A percentile compares a stretch with the other conserved stretches of the same genome.
Evolutionary conservation across 768 basidiomycete species (phyloP).

Genomic region (Mycena vulgaris): DNA sequence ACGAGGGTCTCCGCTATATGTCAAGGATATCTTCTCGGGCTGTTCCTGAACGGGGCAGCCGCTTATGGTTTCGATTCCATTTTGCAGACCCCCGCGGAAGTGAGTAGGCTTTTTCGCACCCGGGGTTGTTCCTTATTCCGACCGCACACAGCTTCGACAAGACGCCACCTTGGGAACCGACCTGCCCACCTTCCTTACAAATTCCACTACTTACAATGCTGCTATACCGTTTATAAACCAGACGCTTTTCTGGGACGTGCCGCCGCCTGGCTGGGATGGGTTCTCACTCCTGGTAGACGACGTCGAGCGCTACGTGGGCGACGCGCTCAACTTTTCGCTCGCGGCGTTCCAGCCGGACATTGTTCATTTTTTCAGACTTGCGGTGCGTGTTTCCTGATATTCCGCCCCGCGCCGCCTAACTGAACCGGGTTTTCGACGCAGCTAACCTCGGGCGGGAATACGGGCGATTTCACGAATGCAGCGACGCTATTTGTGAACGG

Average conservation of each 20-base stretch:
- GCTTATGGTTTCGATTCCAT: slow-evolving; percentile 88
- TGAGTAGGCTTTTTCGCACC: slow-evolving; percentile 50
- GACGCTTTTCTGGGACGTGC: slow-evolving; percentile 68
- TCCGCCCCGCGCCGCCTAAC: slow-evolving; percentile 1
- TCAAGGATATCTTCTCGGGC: slow-evolving; percentile 86
- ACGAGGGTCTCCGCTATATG: slow-evolving; percentile 85
- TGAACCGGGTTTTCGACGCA: slow-evolving; percentile 44
- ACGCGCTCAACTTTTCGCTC: slow-evolving; percentile 80
- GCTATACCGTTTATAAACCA: slow-evolving; percentile 70
- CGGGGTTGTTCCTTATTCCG: slow-evolving; percentile 29
- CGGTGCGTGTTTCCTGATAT: slow-evolving; percentile 63
- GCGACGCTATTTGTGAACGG: slow-evolving; percentile 85
- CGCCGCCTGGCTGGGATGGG: slow-evolving; percentile 77
- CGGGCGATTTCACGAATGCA: slow-evolving; percentile 87
- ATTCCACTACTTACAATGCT: slow-evolving; percentile 75
- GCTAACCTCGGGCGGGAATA: slow-evolving; percentile 61
- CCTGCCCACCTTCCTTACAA: slow-evolving; percentile 82
- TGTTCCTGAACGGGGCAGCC: slow-evolving; percentile 86
- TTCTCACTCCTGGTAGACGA: slow-evolving; percentile 89
- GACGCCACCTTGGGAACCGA: slow-evolving; percentile 81
- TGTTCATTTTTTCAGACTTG: slow-evolving; percentile 86
- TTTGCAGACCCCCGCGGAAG: slow-evolving; percentile 80
- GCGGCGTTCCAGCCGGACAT: slow-evolving; percentile 70
- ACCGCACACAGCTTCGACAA: slow-evolving; percentile 68
- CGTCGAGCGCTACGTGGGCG: slow-evolving; percentile 83